These are phyloP conservation scores for Otatea glauca DNA, from an alignment of 176 grass and related monocot species.

Conservation along the genomic window DNA sequence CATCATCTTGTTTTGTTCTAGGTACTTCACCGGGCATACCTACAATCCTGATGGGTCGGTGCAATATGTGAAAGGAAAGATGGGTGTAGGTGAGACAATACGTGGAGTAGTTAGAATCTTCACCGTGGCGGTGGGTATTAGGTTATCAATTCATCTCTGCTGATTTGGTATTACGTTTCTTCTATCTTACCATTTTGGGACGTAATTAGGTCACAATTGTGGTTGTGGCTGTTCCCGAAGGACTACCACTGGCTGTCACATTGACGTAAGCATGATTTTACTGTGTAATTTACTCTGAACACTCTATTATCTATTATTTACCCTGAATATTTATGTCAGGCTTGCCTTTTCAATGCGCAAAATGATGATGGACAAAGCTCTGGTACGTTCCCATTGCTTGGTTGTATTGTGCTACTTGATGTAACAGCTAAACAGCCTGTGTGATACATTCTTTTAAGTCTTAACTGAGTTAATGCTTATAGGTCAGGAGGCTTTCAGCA, in stretches of 20 bases:
- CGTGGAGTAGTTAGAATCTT: constrained; percentile 80
- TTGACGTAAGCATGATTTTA: constrained; percentile 72
- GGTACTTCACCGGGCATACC: constrained; percentile 86
- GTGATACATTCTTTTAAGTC: constrained; percentile 1
- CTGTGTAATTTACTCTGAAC: not conserved
- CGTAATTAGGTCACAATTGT: constrained; percentile 81
- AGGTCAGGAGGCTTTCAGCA: constrained; percentile 94
- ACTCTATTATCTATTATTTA: constrained; percentile 13
- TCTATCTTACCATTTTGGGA: constrained; percentile 34
- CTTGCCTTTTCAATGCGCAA: constrained; percentile 97
- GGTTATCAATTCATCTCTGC: not conserved
- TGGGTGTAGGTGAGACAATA: constrained; percentile 63
- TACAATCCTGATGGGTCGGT: constrained; percentile 74
- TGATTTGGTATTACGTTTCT: constrained; percentile 10
- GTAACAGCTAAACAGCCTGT: not conserved
- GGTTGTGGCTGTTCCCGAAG: constrained; percentile 93
- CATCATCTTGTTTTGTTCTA: constrained; percentile 47
- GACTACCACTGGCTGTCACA: constrained; percentile 94
- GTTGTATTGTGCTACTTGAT: not conserved
- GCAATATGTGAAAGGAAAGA: constrained; percentile 94
- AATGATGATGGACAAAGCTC: constrained; percentile 96
- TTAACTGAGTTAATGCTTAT: constrained; percentile 23
- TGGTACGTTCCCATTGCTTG: constrained; percentile 49
- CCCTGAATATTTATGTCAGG: constrained; percentile 48
- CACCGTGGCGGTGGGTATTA: constrained; percentile 80